Conservation (phyloP, 1,139 yeast species). For the Pneumocystis murina region DNA sequence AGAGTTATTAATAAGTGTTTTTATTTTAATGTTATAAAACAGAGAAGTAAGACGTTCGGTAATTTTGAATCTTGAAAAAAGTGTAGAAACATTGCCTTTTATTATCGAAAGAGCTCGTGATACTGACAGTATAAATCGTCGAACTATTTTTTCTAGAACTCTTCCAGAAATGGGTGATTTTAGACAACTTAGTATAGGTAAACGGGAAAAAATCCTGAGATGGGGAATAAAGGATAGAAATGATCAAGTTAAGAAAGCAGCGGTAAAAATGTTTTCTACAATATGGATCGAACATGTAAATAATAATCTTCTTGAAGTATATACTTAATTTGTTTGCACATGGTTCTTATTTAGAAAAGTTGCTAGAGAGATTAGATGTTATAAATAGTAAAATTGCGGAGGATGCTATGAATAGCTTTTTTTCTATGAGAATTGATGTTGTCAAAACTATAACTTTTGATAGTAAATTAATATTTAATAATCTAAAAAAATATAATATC, state of each 20-base stretch:
- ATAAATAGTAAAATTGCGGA: conserved; percentile 51
- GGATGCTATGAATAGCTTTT: conserved; percentile 47
- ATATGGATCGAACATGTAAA: conserved; percentile 60
- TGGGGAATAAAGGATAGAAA: conserved; percentile 91
- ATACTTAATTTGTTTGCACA: neutral
- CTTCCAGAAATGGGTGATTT: conserved; percentile 58
- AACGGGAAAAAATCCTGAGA: conserved; percentile 49
- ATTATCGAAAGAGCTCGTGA: conserved; percentile 77
- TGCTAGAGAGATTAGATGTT: conserved; percentile 58
- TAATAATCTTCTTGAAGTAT: conserved; percentile 47
- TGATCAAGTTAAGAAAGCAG: conserved; percentile 53
- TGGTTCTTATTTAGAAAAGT: conserved; percentile 13
- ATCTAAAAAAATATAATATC: conserved; percentile 13
- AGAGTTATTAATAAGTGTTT: neutral
- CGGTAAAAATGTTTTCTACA: conserved; percentile 50
- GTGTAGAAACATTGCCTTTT: conserved; percentile 38
- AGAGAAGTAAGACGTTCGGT: conserved; percentile 77
- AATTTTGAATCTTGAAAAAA: conserved; percentile 49
- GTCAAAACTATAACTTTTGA: conserved; percentile 44
- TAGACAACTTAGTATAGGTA: conserved; percentile 40
- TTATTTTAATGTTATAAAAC: neutral
- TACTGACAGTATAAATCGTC: conserved; percentile 51
- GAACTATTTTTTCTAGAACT: conserved; percentile 55
- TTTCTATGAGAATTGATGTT: conserved; percentile 47
- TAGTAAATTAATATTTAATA: conserved; percentile 6